Evolutionary conservation across 2,329 filamentous ascomycete genomes (phyloP).

Genomic region (Aspergillus bombycis): DNA sequence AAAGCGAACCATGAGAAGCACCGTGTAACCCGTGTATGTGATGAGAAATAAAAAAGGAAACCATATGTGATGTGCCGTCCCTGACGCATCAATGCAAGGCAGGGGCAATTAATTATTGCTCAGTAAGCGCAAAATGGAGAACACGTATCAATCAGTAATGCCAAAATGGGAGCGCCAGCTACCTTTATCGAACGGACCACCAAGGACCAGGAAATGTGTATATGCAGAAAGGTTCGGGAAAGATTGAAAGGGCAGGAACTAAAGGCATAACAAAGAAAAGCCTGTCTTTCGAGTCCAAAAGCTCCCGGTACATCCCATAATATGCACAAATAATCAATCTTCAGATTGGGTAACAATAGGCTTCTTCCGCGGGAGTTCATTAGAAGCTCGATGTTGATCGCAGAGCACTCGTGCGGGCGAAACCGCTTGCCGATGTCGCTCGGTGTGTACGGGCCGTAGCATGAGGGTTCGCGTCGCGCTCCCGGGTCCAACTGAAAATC

Average conservation of each 20-base stretch:
- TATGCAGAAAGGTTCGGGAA: conserved; percentile 22
- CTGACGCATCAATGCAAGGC: conserved; percentile 14
- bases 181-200: conserved; percentile 28
- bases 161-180: conserved; percentile 28
- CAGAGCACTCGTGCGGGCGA: conserved; percentile 45
- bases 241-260: not conserved
- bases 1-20: not conserved
- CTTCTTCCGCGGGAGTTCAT: conserved; percentile 5
- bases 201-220: conserved; percentile 20
- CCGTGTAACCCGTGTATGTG: conserved; percentile 15
- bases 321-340: conserved; percentile 7
- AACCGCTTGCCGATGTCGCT: conserved; percentile 36
- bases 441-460: conserved; percentile 30
- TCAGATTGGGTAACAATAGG: conserved; percentile 1
- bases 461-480: conserved; percentile 31
- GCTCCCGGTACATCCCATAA: conserved; percentile 15
- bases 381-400: conserved; percentile 42
- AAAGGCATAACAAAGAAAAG: not conserved
- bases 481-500: conserved; percentile 38
- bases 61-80: conserved; percentile 6
- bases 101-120: conserved; percentile 16
- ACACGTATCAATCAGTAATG: conserved; percentile 23
- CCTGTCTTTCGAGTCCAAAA: conserved; percentile 18
- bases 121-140: conserved; percentile 11
- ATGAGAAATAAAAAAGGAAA: conserved; percentile 4